These are phyloP conservation scores for Rhizopus stolonifer DNA, from an alignment of 371 early-diverging fungal genomes.

Conservation along the genomic window DNA sequence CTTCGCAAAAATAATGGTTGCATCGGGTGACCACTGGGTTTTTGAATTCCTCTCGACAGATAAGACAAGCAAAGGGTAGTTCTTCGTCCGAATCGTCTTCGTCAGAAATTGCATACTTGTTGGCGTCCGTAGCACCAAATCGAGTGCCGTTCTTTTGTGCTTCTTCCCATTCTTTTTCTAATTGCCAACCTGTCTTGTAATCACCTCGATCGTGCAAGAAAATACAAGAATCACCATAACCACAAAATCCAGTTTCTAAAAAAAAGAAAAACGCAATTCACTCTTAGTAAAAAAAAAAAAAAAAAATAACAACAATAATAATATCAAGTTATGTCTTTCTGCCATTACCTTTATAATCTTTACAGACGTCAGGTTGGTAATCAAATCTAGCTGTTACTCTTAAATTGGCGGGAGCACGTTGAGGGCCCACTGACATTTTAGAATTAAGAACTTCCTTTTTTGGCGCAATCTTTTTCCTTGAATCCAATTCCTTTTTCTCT, in stretches of 20 bases:
- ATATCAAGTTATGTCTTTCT: background rate
- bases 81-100: conserved; percentile 58
- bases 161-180: conserved; percentile 95
- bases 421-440: conserved; percentile 80
- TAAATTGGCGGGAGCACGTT: conserved; percentile 79
- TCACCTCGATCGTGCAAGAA: conserved; percentile 97
- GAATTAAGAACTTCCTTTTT: conserved; percentile 44
- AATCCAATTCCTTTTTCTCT: conserved; percentile 41
- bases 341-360: conserved; percentile 90
- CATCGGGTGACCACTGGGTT: conserved; percentile 92
- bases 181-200: conserved; percentile 94
- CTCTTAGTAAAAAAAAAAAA: no score
- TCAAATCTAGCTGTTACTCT: conserved; percentile 89
- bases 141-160: conserved; percentile 64
- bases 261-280: background rate
- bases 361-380: conserved; percentile 97
- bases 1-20: conserved; percentile 93
- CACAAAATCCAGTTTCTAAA: conserved; percentile 87
- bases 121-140: conserved; percentile 49
- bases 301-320: no score
- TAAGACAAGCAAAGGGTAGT: conserved; percentile 91
- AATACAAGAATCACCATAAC: conserved; percentile 96
- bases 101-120: conserved; percentile 54
- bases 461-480: conserved; percentile 28
- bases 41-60: conserved; percentile 85